Base-by-base conservation (phyloP, 176 grass and related monocot species). In the Aegilops tauschii region DNA sequence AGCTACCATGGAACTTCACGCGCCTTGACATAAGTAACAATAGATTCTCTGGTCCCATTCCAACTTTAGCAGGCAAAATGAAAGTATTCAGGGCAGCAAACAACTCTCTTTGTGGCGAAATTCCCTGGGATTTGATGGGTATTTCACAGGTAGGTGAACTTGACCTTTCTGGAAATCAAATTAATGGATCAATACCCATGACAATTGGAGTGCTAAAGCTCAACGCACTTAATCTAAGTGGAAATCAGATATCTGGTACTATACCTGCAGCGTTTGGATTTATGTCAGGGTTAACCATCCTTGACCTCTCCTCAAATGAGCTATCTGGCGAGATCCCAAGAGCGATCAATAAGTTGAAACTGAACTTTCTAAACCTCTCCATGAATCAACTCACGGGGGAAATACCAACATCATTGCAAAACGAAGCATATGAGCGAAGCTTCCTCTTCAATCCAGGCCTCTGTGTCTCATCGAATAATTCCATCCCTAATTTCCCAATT, bases 391-490 rank as follows among this genome's bases (percentile, higher is more conserved):
- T 97, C 66, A 66, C 81, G 8, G 90, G 95, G 10, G 85, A 87
- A 69, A 84, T 97, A n/a, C 95, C 92, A 27, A 44, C 14, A 5
- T 9, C 44, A 47, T 75, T 97, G 20, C 77, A 92, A 66, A 81
- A 5, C 3, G 31, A 80, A 45, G 82, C 76, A 45, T 92, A 92
- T 40, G 83, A 85, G 16, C 27, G 52, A 12, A 93, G 88, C 83
- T 97, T 97, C 78, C 80, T 89, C 7, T 88, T 70, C 31, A 97
- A 97, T 70, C 80, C 83, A 18, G 85, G 80, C 36, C 86, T 97
- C 17, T 97, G 94, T 45, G 83, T 90, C 12, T 79, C 75, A 39
- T 34, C 28, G 0, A 87, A 67, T n/a, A 70, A 77, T 39, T 84
- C 80, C 21, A 54, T 74, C 14, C 32, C 18, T n/a, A 52, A 79